Evolutionary conservation across 306 rosid species (phyloP).

Genomic region (Purshia tridentata): DNA sequence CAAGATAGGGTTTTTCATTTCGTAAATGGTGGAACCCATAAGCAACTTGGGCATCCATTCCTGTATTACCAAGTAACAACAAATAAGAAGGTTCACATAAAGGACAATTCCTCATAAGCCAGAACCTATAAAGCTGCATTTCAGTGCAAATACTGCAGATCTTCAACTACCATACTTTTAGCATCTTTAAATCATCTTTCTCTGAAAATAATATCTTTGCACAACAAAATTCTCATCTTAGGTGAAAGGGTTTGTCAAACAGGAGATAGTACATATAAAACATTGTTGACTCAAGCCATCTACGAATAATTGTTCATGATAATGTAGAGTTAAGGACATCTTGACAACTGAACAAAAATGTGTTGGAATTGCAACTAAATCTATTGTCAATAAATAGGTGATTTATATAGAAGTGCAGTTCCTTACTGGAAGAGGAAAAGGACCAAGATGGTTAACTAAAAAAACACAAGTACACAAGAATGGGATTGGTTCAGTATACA

Average conservation of each 20-base stretch:
- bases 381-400: not conserved
- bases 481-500: not conserved
- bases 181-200: not conserved
- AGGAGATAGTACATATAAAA: not conserved
- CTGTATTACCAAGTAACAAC: constrained; percentile 44
- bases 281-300: not conserved
- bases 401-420: constrained; percentile 1
- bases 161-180: not conserved
- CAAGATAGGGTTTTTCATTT: constrained; percentile 86
- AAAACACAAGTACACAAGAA: not conserved
- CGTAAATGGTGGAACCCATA: constrained; percentile 96
- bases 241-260: not conserved
- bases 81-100: constrained; percentile 5
- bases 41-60: constrained; percentile 99
- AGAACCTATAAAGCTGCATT: not conserved
- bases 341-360: not conserved
- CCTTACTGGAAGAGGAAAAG: not conserved
- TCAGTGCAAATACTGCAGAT: not conserved
- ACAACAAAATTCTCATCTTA: not conserved
- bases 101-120: not conserved
- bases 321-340: not conserved
- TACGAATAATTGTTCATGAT: not conserved
- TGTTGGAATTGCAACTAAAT: not conserved
- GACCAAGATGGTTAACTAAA: not conserved
- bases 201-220: not conserved